Base-by-base conservation (phyloP, 306 rosid species). In the Canavalia ensiformis region DNA sequence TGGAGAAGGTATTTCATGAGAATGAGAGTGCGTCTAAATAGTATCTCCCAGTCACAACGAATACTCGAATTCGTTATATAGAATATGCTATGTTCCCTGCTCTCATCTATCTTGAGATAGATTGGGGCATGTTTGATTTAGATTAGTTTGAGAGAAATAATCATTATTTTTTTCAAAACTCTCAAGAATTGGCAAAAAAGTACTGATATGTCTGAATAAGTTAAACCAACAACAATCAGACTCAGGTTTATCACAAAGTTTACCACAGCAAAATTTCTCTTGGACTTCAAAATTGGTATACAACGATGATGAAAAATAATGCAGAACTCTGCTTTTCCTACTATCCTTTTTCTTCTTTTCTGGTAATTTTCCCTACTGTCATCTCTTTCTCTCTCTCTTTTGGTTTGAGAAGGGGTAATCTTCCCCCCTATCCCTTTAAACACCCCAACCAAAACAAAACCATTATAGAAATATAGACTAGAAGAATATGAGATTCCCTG, bases 401-500 rank as follows among this genome's bases (percentile, higher is more conserved):
- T 25, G 7, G 0, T 56, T 18, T 5, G 30, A 58, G 47, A 4
- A 31, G 66, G n/a, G 44, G 65, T 29, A 60, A 29, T 62, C 12
- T 54, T 42, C 45, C 34, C 10, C 33, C 63, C 71, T 69, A 80
- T 42, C 70, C 72, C 78, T 68, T 86, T 35, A 82, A 86, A 60
- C 84, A 86, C 1, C 41, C 8, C 54, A 82, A 78, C 74, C 84
- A 84, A 76, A 85, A 83, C 39, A 89, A 37, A 81, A 86, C 39
- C 47, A 88, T 25, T 12, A 88, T 29, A 67, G 60, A 84, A 55
- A 84, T 5, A 82, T 89, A 89, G 37, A 85, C 74, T 29, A 83
- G 4, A 49, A 89, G 51, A 56, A 84, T 75, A 52, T 88, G 85
- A 77, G 96, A 89, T 80, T 91, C 88, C 77, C 92, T 81, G 9